Conservation (phyloP, 768 basidiomycete species). For the Tulasnella sp. region DNA sequence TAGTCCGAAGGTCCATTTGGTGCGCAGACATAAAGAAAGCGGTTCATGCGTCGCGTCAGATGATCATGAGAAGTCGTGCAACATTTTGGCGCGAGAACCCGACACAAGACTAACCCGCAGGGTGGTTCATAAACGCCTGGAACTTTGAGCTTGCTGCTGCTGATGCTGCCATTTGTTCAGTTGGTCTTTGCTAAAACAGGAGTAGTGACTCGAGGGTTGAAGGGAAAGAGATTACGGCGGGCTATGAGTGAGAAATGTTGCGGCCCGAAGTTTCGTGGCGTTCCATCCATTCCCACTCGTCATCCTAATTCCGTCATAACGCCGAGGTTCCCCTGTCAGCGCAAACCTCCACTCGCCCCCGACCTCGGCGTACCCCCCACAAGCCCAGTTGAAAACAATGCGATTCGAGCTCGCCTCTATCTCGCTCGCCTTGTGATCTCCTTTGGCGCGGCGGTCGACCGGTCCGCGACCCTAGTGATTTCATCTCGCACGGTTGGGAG, state of each 20-base stretch:
- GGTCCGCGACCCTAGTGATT: slow-evolving; percentile 60
- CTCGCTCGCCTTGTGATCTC: not conserved
- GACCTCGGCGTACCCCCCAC: not conserved
- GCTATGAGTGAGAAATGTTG: not conserved
- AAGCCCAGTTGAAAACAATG: not conserved
- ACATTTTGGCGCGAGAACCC: not conserved
- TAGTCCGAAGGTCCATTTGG: not conserved
- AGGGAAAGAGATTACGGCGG: not conserved
- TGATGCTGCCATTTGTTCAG: slow-evolving; percentile 64
- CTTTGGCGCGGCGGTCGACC: not conserved
- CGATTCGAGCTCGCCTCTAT: slow-evolving; percentile 6
- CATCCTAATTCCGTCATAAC: not conserved
- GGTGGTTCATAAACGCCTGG: slow-evolving; percentile 84
- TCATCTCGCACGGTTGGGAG: slow-evolving; percentile 88
- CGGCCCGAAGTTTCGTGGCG: not conserved
- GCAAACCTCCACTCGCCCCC: not conserved
- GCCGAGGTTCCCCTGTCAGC: not conserved
- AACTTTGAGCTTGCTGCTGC: slow-evolving; percentile 75
- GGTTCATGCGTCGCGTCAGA: not conserved
- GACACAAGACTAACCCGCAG: slow-evolving; percentile 61
- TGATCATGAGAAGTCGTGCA: not conserved
- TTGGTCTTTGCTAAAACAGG: slow-evolving; percentile 41
- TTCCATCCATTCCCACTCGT: not conserved
- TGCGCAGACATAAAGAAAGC: not conserved
- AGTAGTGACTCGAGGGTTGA: not conserved